A percentile compares a stretch with the other conserved stretches of the same genome.
Conservation (phyloP, 805 yeast species). For the Saturnispora bothae region DNA sequence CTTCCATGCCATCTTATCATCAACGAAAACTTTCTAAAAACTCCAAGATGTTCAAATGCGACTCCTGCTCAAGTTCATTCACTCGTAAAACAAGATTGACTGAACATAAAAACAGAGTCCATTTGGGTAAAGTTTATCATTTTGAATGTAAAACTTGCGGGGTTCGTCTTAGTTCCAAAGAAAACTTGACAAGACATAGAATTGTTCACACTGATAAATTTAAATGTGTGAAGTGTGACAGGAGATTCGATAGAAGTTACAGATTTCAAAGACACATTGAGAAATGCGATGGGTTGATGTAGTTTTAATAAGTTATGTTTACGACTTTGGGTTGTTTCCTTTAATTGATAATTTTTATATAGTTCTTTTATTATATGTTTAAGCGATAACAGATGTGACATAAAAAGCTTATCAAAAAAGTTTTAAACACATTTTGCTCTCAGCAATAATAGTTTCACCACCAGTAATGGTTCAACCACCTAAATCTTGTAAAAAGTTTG, state of each 20-base stretch:
- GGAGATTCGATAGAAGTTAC: slow-evolving; percentile 20
- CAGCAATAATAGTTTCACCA: no score
- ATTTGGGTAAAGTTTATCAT: slow-evolving; percentile 14
- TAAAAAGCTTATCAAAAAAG: no score
- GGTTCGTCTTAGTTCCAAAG: slow-evolving; percentile 18
- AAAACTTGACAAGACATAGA: slow-evolving; percentile 21
- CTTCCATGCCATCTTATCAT: neutral
- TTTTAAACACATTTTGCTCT: no score
- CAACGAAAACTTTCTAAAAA: slow-evolving; percentile 1
- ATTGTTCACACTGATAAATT: slow-evolving; percentile 23
- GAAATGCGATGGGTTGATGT: slow-evolving; percentile 13
- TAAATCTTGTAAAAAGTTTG: no score
- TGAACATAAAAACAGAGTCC: slow-evolving; percentile 19
- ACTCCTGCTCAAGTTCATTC: slow-evolving; percentile 17
- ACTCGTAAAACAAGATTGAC: slow-evolving; percentile 22
- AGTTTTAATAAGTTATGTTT: neutral
- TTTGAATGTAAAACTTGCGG: slow-evolving; percentile 18
- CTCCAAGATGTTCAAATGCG: slow-evolving; percentile 16
- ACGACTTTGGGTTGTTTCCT: no score
- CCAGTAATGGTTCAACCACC: no score
- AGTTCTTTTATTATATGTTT: no score
- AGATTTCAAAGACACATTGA: slow-evolving; percentile 17
- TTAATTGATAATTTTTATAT: no score
- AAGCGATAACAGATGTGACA: no score
- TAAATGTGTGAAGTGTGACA: slow-evolving; percentile 17